Conservation (phyloP, 768 basidiomycete species). For the Lactarius vividus region DNA sequence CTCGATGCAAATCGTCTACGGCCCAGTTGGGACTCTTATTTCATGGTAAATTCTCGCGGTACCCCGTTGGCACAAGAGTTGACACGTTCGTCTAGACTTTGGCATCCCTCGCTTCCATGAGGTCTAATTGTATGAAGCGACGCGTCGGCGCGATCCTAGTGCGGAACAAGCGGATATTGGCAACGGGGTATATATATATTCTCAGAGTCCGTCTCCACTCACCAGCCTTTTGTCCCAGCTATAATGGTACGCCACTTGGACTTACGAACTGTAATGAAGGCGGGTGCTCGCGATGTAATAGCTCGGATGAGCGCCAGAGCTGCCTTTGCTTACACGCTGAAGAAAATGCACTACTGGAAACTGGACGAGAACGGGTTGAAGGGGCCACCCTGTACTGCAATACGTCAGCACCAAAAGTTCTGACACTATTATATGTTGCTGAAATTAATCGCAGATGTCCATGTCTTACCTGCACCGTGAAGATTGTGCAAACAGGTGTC, state of each 20-base stretch:
- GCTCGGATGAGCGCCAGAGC: constrained; percentile 54
- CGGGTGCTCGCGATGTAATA: constrained; percentile 82
- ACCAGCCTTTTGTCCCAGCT: constrained; percentile 44
- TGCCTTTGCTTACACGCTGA: constrained; percentile 97
- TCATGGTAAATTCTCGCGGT: constrained; percentile 65
- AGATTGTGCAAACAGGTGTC: constrained; percentile 95
- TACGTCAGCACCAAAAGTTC: constrained; percentile 57
- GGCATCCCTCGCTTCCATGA: constrained; percentile 82
- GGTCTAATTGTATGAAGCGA: constrained; percentile 97
- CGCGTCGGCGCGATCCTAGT: constrained; percentile 94
- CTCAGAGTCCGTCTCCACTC: constrained; percentile 5
- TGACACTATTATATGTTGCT: constrained; percentile 16
- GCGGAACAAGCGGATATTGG: constrained; percentile 72
- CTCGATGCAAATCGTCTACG: constrained; percentile 71
- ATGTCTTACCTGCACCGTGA: constrained; percentile 93
- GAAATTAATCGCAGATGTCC: constrained; percentile 67
- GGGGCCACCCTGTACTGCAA: constrained; percentile 95
- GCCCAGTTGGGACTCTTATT: constrained; percentile 94
- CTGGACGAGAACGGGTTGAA: constrained; percentile 85
- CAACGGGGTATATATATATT: constrained; percentile 61
- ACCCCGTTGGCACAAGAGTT: constrained; percentile 3
- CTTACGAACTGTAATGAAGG: constrained; percentile 89
- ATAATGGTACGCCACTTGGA: constrained; percentile 95
- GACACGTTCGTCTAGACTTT: constrained; percentile 54
- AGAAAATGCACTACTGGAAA: constrained; percentile 95